phyloP scores from a whole-genome alignment of 352 stramenopile genomes.

The Phytophthora tentaculata region DNA sequence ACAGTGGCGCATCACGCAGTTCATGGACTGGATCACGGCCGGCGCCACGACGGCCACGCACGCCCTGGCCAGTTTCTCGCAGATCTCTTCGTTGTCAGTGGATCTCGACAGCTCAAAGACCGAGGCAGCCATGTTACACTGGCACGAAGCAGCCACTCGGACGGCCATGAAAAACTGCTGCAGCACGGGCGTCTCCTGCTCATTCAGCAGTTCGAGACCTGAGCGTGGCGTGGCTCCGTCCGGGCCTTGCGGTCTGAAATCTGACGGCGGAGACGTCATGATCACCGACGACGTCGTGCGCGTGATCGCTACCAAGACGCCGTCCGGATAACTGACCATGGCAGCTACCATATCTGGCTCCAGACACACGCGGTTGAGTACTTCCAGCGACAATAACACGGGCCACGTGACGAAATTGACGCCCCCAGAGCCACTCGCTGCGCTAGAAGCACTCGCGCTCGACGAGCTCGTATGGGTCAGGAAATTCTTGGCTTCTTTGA shows the following conservation, averaged over 20 bases:
- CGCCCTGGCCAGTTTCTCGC: conserved; percentile 55
- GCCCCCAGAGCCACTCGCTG: conserved; percentile 14
- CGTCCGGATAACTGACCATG: conserved; percentile 66
- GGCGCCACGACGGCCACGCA: conserved; percentile 73
- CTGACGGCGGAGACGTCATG: conserved; percentile 73
- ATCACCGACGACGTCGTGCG: conserved; percentile 80
- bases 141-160: conserved; percentile 74
- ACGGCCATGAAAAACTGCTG: conserved; percentile 85
- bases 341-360: conserved; percentile 76
- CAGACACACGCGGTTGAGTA: conserved; percentile 75
- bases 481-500: conserved; percentile 76
- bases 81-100: conserved; percentile 47
- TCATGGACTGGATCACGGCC: conserved; percentile 75
- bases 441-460: conserved; percentile 24
- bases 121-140: conserved; percentile 78
- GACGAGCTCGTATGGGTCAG: conserved; percentile 50
- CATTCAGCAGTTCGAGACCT: conserved; percentile 82
- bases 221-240: conserved; percentile 58
- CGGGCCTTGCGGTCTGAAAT: conserved; percentile 61
- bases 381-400: conserved; percentile 81
- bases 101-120: conserved; percentile 76
- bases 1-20: conserved; percentile 80
- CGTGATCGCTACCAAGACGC: conserved; percentile 61
- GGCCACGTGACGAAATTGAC: conserved; percentile 88
- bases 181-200: conserved; percentile 77